Conservation (phyloP, 345 rosid species). For the Iberis pinnata region DNA sequence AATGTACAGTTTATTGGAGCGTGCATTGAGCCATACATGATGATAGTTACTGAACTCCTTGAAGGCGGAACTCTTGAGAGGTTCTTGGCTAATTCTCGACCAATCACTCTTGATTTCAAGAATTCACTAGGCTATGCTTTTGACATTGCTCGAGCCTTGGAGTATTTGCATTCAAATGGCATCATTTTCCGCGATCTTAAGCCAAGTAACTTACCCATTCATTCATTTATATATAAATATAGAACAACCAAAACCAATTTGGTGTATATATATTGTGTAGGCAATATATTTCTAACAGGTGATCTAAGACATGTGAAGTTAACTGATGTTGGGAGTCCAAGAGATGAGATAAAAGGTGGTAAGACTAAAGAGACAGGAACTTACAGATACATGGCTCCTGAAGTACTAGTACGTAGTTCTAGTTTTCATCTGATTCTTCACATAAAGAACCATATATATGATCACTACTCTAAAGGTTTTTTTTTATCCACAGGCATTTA, state of each 20-base stretch:
- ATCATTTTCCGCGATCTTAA: slow-evolving; percentile 69
- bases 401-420: slow-evolving; percentile 32
- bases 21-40: slow-evolving; percentile 45
- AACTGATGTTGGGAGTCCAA: slow-evolving; percentile 57
- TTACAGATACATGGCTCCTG: slow-evolving; percentile 79
- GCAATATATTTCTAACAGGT: slow-evolving; percentile 46
- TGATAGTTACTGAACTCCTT: slow-evolving; percentile 53
- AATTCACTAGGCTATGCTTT: slow-evolving; percentile 42
- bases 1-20: slow-evolving; percentile 49
- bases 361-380: slow-evolving; percentile 65
- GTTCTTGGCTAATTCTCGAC: slow-evolving; percentile 41
- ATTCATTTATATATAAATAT: too few relatives aligned
- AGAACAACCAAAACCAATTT: neutral
- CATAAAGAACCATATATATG: neutral
- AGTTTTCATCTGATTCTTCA: neutral
- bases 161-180: slow-evolving; percentile 54
- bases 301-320: slow-evolving; percentile 41
- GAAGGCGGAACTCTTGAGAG: slow-evolving; percentile 42
- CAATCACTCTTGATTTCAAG: slow-evolving; percentile 32
- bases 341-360: slow-evolving; percentile 34
- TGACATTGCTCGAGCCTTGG: slow-evolving; percentile 62
- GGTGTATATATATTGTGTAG: slow-evolving; percentile 20
- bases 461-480: neutral
- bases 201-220: slow-evolving; percentile 37
- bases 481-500: slow-evolving; percentile 34